phyloP scores from a whole-genome alignment of 2,329 filamentous ascomycete species.

The Bisporella sp. region DNA sequence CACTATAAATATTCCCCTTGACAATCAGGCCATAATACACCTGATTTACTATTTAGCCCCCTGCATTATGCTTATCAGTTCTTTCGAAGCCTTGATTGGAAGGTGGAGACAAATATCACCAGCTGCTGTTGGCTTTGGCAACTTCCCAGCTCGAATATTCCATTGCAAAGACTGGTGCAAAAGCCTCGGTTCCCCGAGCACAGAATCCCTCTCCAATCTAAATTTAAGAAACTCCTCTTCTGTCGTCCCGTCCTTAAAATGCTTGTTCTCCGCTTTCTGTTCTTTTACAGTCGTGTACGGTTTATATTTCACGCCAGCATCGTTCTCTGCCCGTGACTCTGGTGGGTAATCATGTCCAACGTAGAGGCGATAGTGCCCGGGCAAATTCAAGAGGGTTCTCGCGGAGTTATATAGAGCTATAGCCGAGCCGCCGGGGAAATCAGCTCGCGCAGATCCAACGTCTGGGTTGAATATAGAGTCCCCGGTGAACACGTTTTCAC shows the following conservation, averaged over 20 bases:
- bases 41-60: neutral
- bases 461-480: constrained; percentile 47
- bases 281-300: constrained; percentile 40
- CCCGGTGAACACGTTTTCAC: constrained; percentile 41
- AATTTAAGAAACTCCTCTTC: constrained; percentile 40
- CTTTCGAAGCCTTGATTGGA: neutral
- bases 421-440: constrained; percentile 47
- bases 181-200: constrained; percentile 37
- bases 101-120: constrained; percentile 1
- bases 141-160: constrained; percentile 37
- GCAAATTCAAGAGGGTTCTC: constrained; percentile 35
- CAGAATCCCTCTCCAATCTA: constrained; percentile 36
- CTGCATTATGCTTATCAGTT: neutral
- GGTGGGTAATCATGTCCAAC: constrained; percentile 49
- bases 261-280: constrained; percentile 38
- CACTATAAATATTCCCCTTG: too few relatives aligned
- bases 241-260: constrained; percentile 35
- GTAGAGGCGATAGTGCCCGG: constrained; percentile 41
- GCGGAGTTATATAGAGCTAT: constrained; percentile 37
- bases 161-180: constrained; percentile 45
- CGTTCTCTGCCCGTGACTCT: constrained; percentile 17
- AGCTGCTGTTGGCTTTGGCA: constrained; percentile 14
- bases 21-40: too few relatives aligned
- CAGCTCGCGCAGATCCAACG: constrained; percentile 45
- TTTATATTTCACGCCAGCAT: constrained; percentile 21